Evolutionary conservation across 352 stramenopile species (phyloP), one percentile per base, ranked within the genome.

Genomic region (Phytophthora colocasiae): DNA sequence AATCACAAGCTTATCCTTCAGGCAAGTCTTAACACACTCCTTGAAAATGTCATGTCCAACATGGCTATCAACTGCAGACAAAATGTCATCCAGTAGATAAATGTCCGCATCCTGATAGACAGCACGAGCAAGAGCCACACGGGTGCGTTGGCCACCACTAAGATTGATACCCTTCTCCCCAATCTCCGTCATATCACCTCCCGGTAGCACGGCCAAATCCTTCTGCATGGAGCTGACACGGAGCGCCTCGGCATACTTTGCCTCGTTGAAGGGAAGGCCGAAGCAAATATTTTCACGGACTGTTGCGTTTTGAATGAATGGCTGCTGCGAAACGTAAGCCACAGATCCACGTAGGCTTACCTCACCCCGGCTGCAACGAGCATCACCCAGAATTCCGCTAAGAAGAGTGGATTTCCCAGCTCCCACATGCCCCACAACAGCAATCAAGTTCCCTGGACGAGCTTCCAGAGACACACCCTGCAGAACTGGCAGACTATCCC

Each of bases 201-300:
- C 84, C 6, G 83, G 78, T 0, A 92, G 65, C n/a, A 80, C 64
- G 31, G 48, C 46, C 17, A 92, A 55, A 58, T 92, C 83, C 32
- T 80, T 82, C 50, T 85, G 69, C 41, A 90, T 68, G 0, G 64
- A 84, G 36, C 83, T 87, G 10, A 80, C 77, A 15, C 69, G 71
- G 3, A 92, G 24, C 3, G 80, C 79, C 36, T 83, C 64, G 14
- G 93, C 45, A 63, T 95, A 95, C 17, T 77, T 78, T 0, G 64
- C 70, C 9, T 74, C 71, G 22, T 96, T 75, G 31, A 90, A 97
- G 0, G 78, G 78, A 12, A 92, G 69, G 6, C 95, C 85, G 73
- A 99, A 99, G 49, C 98, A 88, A 70, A 99, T 98, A 76, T 99
- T 99, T 43, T 98, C 94, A 17, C 89, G 81, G 15, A 99, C 72